Evolutionary conservation across 495 filamentous ascomycete species (phyloP).

Genomic region (Cairneyella variabilis): DNA sequence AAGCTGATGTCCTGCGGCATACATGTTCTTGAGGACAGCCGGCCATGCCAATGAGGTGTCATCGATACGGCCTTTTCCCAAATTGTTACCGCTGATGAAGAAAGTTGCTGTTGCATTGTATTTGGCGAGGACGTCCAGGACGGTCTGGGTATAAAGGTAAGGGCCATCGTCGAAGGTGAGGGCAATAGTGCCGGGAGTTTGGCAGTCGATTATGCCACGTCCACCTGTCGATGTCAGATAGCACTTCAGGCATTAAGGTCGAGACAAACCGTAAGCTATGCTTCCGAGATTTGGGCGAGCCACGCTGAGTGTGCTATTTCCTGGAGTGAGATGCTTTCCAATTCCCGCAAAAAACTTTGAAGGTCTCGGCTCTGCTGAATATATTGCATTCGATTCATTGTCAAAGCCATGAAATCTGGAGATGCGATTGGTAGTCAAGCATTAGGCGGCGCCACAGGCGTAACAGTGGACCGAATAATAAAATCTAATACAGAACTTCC

Average conservation of each 20-base stretch:
- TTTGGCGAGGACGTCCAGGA: conserved; percentile 56
- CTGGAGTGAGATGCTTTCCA: too few relatives aligned
- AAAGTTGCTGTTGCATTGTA: conserved; percentile 61
- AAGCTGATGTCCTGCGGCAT: conserved; percentile 67
- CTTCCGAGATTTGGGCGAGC: conserved; percentile 54
- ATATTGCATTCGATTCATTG: too few relatives aligned
- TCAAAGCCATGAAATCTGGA: too few relatives aligned
- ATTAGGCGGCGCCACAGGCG: too few relatives aligned
- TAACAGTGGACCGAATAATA: too few relatives aligned
- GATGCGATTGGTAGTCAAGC: too few relatives aligned
- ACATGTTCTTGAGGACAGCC: conserved; percentile 50
- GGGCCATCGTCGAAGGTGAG: conserved; percentile 72
- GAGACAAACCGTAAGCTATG: conserved; percentile 45
- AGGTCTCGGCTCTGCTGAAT: too few relatives aligned
- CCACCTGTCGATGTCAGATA: conserved; percentile 32
- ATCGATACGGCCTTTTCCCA: conserved; percentile 10
- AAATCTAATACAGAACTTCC: too few relatives aligned
- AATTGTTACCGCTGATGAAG: conserved; percentile 46
- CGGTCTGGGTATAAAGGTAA: conserved; percentile 51
- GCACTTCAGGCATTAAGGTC: not conserved
- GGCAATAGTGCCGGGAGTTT: conserved; percentile 38
- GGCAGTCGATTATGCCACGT: conserved; percentile 57
- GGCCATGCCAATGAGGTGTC: conserved; percentile 3
- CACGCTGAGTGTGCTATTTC: conserved; percentile 53
- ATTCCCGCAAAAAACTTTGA: too few relatives aligned